phyloP scores from a whole-genome alignment of 768 basidiomycete species.

The Psilocybe subaeruginosa region DNA sequence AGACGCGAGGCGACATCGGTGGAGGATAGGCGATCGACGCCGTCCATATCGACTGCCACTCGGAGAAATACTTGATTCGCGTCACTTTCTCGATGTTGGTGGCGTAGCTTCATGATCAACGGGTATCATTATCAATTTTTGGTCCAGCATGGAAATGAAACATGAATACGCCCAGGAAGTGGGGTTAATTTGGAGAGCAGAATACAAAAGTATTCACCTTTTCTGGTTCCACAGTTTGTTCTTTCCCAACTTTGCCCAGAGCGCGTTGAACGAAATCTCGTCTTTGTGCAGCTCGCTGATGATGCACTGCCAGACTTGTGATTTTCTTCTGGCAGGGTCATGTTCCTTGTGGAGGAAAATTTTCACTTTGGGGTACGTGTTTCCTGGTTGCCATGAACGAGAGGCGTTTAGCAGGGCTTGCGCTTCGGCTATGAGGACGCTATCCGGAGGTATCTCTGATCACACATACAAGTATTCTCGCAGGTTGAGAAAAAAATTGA shows the following conservation, averaged over 20 bases:
- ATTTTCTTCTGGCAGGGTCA: slow-evolving; percentile 33
- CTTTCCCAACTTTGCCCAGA: slow-evolving; percentile 59
- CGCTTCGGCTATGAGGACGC: slow-evolving; percentile 46
- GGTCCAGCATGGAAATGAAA: background rate
- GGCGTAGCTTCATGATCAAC: slow-evolving; percentile 44
- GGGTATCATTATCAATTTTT: background rate
- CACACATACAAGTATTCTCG: background rate
- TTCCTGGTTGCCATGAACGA: slow-evolving; percentile 53
- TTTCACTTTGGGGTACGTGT: slow-evolving; percentile 45
- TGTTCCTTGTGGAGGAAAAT: slow-evolving; percentile 32
- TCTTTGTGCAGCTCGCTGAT: slow-evolving; percentile 48
- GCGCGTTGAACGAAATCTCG: slow-evolving; percentile 58
- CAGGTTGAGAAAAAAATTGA: background rate
- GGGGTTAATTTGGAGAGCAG: too few relatives aligned
- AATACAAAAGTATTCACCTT: slow-evolving; percentile 38
- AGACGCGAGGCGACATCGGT: slow-evolving; percentile 62
- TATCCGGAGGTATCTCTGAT: slow-evolving; percentile 53
- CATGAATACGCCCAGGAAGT: background rate
- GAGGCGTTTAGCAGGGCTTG: slow-evolving; percentile 47
- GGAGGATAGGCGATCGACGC: slow-evolving; percentile 57
- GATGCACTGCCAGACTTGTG: slow-evolving; percentile 52
- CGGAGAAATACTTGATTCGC: slow-evolving; percentile 53
- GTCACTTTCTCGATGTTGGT: slow-evolving; percentile 55
- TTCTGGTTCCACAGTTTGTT: slow-evolving; percentile 59
- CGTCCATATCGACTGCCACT: slow-evolving; percentile 59